Conservation (phyloP, 257 asterid genomes). For the Salvia splendens region DNA sequence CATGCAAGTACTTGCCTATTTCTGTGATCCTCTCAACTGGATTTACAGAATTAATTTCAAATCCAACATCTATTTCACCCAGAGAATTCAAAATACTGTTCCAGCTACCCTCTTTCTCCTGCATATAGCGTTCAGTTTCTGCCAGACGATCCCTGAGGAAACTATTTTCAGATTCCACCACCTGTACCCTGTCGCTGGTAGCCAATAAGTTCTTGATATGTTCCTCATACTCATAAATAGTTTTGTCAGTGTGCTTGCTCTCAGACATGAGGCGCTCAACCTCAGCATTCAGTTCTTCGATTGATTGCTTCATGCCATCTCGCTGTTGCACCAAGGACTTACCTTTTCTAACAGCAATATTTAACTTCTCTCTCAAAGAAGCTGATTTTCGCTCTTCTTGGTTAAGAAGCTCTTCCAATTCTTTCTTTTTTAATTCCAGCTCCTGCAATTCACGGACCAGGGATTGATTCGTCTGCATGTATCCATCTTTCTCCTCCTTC, state of each 20-base stretch:
- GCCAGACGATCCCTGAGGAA: constrained; percentile 60
- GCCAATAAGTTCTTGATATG: constrained; percentile 51
- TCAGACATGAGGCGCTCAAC: constrained; percentile 60
- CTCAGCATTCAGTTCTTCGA: constrained; percentile 69
- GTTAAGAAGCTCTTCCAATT: constrained; percentile 63
- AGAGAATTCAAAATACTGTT: constrained; percentile 51
- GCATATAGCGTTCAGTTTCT: constrained; percentile 52
- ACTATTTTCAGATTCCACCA: constrained; percentile 64
- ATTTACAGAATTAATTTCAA: constrained; percentile 38
- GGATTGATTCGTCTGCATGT: constrained; percentile 48
- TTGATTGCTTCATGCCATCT: constrained; percentile 78
- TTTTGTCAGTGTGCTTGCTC: constrained; percentile 45
- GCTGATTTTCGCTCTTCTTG: constrained; percentile 81
- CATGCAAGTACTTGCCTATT: constrained; percentile 51
- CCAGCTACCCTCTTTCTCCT: constrained; percentile 64
- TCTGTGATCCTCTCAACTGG: constrained; percentile 62
- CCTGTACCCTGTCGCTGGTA: constrained; percentile 57
- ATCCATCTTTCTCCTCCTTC: constrained; percentile 74
- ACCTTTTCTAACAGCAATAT: constrained; percentile 90
- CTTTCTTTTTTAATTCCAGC: constrained; percentile 55
- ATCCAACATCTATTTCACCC: constrained; percentile 52
- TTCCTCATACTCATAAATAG: constrained; percentile 58
- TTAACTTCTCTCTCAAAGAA: constrained; percentile 84
- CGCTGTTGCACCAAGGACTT: constrained; percentile 90
- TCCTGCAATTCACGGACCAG: constrained; percentile 57